Conservation (phyloP, 805 yeast genomes). For the Candida vaughaniae region DNA sequence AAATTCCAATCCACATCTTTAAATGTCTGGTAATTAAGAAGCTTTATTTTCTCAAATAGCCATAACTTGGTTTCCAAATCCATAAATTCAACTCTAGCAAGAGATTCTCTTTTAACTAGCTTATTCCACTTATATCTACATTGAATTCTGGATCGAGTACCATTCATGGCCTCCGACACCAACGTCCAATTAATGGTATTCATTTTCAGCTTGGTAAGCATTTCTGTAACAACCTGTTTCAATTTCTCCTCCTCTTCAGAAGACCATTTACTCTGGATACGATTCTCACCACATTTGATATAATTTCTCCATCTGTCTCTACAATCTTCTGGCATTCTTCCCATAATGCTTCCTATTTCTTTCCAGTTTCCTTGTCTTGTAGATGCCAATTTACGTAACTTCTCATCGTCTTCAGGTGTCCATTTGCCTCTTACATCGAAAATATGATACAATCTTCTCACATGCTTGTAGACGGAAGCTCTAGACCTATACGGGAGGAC, state of each 20-base stretch:
- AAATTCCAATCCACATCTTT: constrained; percentile 38
- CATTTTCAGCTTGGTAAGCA: constrained; percentile 15
- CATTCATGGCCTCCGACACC: constrained; percentile 87
- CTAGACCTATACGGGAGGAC: constrained; percentile 84
- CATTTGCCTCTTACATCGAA: constrained; percentile 88
- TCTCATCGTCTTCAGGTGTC: constrained; percentile 78
- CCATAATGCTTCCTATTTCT: constrained; percentile 71
- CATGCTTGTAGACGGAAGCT: constrained; percentile 90
- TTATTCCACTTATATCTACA: constrained; percentile 96
- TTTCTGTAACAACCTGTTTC: constrained; percentile 28
- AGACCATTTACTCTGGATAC: constrained; percentile 81
- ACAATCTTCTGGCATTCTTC: constrained; percentile 97
- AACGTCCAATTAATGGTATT: constrained; percentile 80
- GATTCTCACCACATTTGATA: constrained; percentile 80
- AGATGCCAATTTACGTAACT: constrained; percentile 59
- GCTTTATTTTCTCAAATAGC: constrained; percentile 33
- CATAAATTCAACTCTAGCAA: constrained; percentile 32
- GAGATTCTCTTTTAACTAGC: constrained; percentile 56
- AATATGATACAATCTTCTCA: constrained; percentile 83
- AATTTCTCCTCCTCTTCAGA: constrained; percentile 65
- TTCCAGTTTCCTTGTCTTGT: constrained; percentile 87
- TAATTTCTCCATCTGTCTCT: constrained; percentile 96
- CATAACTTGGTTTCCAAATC: constrained; percentile 32
- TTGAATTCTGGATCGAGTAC: constrained; percentile 85
- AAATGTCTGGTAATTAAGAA: constrained; percentile 21